Percentiles rank a stretch among this genome's conserved stretches.
These are phyloP conservation scores for Silene vulgaris DNA, from an alignment of 179 eudicot genomes.

Conservation along the genomic window DNA sequence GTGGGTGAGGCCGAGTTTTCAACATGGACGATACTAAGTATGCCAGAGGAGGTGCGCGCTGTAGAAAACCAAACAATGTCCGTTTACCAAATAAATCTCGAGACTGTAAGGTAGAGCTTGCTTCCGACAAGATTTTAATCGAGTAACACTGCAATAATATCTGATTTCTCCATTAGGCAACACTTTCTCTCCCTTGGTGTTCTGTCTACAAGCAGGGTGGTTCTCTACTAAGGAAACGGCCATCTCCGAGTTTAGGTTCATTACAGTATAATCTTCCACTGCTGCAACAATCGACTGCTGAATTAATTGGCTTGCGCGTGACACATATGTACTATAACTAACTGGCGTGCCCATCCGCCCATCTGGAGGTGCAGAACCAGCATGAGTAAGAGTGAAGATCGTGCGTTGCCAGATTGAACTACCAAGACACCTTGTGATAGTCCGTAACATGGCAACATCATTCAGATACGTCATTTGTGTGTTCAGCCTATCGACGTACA, in stretches of 20 bases:
- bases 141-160: conserved; percentile 64
- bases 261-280: conserved; percentile 60
- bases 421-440: conserved; percentile 60
- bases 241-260: conserved; percentile 66
- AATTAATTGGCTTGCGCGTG: conserved; percentile 54
- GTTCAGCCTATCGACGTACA: conserved; percentile 76
- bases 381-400: conserved; percentile 73
- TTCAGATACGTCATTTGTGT: conserved; percentile 70
- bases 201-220: conserved; percentile 66
- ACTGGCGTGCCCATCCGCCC: conserved; percentile 66
- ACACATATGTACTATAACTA: conserved; percentile 31
- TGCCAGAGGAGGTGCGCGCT: conserved; percentile 66
- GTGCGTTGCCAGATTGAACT: conserved; percentile 62
- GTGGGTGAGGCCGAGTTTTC: too few relatives aligned
- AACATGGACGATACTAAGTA: conserved; percentile 54
- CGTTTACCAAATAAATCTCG: conserved; percentile 59
- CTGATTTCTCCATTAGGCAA: conserved; percentile 80
- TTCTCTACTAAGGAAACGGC: conserved; percentile 79
- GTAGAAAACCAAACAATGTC: conserved; percentile 65
- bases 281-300: conserved; percentile 76
- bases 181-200: conserved; percentile 70
- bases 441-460: conserved; percentile 60
- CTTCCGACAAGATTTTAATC: conserved; percentile 70
- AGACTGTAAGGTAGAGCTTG: conserved; percentile 53
- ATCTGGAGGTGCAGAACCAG: conserved; percentile 80